A percentile compares a stretch with the other conserved stretches of the same genome.
Conservation (phyloP, 176 grass and related monocot species). For the Aegilops umbellulata region DNA sequence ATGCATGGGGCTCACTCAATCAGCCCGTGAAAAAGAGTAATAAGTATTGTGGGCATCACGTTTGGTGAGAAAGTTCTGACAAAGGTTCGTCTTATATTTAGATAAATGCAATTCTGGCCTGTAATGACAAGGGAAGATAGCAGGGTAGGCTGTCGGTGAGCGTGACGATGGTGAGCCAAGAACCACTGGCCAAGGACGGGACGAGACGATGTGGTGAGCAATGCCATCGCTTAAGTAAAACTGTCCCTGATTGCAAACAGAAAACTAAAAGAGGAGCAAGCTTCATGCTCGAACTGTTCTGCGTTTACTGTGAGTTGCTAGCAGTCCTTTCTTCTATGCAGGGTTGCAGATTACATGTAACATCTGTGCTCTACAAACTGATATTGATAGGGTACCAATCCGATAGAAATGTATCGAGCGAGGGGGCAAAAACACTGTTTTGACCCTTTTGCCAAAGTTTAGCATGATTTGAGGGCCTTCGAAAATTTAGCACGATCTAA, state of each 20-base stretch:
- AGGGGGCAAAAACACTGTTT: too few species aligned
- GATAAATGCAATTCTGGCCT: not conserved
- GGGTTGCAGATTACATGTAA: not conserved
- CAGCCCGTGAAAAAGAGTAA: constrained; percentile 10
- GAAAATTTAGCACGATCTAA: too few species aligned
- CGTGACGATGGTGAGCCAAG: not conserved
- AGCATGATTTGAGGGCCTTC: too few species aligned
- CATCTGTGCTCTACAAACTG: not conserved
- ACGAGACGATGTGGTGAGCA: not conserved
- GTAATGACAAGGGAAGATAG: not conserved
- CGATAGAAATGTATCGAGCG: not conserved
- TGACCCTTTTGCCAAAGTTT: too few species aligned
- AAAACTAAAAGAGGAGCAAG: not conserved
- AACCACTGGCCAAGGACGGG: constrained; percentile 3
- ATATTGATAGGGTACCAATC: not conserved
- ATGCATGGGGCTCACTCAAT: not conserved
- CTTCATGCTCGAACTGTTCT: not conserved
- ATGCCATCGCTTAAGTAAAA: constrained; percentile 13
- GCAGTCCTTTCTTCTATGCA: not conserved
- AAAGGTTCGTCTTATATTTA: constrained; percentile 3
- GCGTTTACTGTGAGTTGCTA: not conserved
- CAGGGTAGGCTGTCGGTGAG: constrained; percentile 35
- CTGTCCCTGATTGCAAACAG: not conserved
- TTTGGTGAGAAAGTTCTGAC: not conserved
- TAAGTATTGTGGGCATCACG: not conserved